phyloP scores from a whole-genome alignment of 176 grass and related monocot genomes.

The Phyllostachys edulis region DNA sequence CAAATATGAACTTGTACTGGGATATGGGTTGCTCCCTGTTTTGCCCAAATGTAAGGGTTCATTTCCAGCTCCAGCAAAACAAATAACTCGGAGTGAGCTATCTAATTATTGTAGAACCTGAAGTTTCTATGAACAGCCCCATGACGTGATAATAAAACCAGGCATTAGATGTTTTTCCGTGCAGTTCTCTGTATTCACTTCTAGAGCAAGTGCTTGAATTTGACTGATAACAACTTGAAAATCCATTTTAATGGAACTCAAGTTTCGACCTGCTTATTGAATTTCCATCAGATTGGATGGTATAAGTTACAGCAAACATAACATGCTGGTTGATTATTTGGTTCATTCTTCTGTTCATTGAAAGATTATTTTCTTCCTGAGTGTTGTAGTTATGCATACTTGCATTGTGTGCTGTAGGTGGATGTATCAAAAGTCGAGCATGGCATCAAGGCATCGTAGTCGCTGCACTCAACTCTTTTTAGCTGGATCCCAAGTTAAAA shows the following conservation, averaged over 20 bases:
- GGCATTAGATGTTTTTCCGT: neutral
- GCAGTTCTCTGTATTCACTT: neutral
- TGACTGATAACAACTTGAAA: neutral
- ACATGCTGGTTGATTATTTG: neutral
- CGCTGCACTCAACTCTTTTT: neutral
- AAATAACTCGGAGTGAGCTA: slow-evolving; percentile 34
- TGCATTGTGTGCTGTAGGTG: neutral
- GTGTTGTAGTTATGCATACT: neutral
- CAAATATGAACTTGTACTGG: slow-evolving; percentile 52
- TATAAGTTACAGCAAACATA: neutral
- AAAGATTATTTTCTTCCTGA: neutral
- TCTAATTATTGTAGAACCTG: slow-evolving; percentile 16
- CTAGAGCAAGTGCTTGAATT: neutral
- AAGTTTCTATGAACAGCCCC: neutral
- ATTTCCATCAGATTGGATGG: neutral
- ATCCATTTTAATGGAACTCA: neutral
- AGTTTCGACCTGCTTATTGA: neutral
- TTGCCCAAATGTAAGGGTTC: slow-evolving; percentile 29
- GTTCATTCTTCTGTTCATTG: neutral
- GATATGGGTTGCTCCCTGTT: slow-evolving; percentile 26
- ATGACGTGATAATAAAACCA: slow-evolving; percentile 31
- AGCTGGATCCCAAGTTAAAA: neutral
- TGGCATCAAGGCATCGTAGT: neutral
- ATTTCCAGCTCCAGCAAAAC: slow-evolving; percentile 22
- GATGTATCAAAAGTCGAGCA: neutral